phyloP scores from a whole-genome alignment of 2,329 filamentous ascomycete genomes.

The Diaporthe longicolla region DNA sequence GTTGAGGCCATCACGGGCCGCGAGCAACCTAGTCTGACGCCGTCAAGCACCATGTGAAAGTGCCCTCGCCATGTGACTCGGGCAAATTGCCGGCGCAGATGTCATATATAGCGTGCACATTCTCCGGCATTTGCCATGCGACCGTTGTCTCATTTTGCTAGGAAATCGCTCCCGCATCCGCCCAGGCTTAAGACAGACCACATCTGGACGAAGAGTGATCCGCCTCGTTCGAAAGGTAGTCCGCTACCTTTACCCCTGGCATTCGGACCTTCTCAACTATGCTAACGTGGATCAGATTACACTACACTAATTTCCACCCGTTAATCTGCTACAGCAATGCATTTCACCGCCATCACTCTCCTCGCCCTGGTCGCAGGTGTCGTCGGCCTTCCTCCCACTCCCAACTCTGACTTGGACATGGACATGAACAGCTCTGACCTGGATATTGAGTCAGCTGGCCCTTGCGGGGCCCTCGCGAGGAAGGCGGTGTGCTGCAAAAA shows the following conservation, averaged over 20 bases:
- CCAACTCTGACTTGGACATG: neutral
- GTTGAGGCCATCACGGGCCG: too few relatives aligned
- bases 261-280: neutral
- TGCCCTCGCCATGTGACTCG: too few relatives aligned
- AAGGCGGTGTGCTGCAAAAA: constrained; percentile 6
- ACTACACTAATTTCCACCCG: neutral
- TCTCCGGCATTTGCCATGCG: too few relatives aligned
- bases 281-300: neutral
- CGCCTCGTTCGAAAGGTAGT: neutral
- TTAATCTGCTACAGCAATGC: constrained; percentile 6
- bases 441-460: too few relatives aligned
- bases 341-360: neutral
- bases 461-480: neutral
- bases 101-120: too few relatives aligned
- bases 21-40: too few relatives aligned
- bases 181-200: neutral
- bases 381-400: neutral
- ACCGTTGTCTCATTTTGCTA: too few relatives aligned
- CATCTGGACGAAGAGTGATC: neutral
- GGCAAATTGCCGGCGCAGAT: too few relatives aligned
- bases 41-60: too few relatives aligned
- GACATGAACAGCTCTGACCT: too few relatives aligned
- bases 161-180: neutral
- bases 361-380: neutral
- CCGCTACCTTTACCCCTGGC: too few relatives aligned